Evolutionary conservation across 202 grass and related monocot genomes (phyloP).

Genomic region (Schoenoplectus tabernaemontani): DNA sequence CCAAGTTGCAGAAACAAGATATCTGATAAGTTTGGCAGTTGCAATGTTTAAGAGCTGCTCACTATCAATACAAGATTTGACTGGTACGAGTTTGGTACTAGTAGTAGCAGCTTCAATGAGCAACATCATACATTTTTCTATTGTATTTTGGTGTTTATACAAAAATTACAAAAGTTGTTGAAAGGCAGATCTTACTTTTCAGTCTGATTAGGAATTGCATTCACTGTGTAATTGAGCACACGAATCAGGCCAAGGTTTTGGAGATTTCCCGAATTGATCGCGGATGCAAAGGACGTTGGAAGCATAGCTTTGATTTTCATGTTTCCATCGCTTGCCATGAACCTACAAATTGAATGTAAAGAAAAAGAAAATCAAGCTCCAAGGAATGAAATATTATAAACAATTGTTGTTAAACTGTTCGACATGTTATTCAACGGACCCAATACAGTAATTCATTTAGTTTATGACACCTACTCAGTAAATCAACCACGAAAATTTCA

Average conservation of each 20-base stretch:
- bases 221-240: slow-evolving; percentile 80
- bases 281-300: slow-evolving; percentile 43
- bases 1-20: not conserved
- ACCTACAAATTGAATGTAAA: slow-evolving; percentile 32
- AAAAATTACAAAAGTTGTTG: too few relatives aligned
- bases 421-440: too few relatives aligned
- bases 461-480: not conserved
- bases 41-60: not conserved
- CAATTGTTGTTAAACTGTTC: not conserved
- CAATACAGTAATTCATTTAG: too few relatives aligned
- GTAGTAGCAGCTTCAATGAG: not conserved
- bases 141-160: not conserved
- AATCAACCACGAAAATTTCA: not conserved
- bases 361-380: not conserved
- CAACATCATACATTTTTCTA: not conserved
- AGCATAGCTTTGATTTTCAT: slow-evolving; percentile 82
- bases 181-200: slow-evolving; percentile 38
- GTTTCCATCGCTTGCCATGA: slow-evolving; percentile 68
- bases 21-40: not conserved
- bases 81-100: not conserved
- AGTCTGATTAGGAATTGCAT: slow-evolving; percentile 27
- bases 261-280: slow-evolving; percentile 68
- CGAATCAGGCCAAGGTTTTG: slow-evolving; percentile 72
- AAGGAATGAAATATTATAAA: not conserved
- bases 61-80: not conserved